Conservation (phyloP, 2,329 filamentous ascomycete species). For the Fusarium bactridioides region DNA sequence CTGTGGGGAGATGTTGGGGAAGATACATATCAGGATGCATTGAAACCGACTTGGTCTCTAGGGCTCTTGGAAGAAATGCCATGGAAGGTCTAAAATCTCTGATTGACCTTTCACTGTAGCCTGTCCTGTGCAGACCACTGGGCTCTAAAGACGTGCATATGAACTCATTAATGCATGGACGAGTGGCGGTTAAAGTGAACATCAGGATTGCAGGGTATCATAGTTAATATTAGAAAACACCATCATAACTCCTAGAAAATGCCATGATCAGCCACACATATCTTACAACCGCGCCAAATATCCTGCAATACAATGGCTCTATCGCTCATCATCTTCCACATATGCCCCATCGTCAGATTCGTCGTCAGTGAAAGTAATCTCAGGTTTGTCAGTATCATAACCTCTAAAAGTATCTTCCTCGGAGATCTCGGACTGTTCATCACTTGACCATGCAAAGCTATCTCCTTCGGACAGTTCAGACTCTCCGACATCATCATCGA, state of each 20-base stretch:
- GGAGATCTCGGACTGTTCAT: slow-evolving; percentile 1
- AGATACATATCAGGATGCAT: not conserved
- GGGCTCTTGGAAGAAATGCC: slow-evolving; percentile 37
- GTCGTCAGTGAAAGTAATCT: not conserved
- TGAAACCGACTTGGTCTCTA: slow-evolving; percentile 25
- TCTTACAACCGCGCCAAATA: not conserved
- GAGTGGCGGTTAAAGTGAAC: not conserved
- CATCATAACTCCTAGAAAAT: not conserved
- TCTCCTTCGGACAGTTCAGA: slow-evolving; percentile 20
- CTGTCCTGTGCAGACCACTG: not conserved
- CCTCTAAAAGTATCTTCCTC: not conserved
- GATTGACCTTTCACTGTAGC: not conserved
- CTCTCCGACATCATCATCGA: slow-evolving; percentile 26
- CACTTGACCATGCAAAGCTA: slow-evolving; percentile 9
- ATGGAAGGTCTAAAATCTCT: slow-evolving; percentile 30
- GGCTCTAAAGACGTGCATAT: not conserved
- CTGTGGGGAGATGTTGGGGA: not conserved
- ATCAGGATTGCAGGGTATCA: slow-evolving; percentile 23
- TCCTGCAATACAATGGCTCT: not conserved
- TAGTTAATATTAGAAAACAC: not conserved
- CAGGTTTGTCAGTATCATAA: not conserved
- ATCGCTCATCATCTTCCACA: not conserved
- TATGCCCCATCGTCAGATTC: not conserved
- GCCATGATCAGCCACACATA: not conserved
- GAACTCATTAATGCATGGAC: not conserved